Evolutionary conservation across 2,329 filamentous ascomycete species (phyloP).

Genomic region (Claviceps africana): DNA sequence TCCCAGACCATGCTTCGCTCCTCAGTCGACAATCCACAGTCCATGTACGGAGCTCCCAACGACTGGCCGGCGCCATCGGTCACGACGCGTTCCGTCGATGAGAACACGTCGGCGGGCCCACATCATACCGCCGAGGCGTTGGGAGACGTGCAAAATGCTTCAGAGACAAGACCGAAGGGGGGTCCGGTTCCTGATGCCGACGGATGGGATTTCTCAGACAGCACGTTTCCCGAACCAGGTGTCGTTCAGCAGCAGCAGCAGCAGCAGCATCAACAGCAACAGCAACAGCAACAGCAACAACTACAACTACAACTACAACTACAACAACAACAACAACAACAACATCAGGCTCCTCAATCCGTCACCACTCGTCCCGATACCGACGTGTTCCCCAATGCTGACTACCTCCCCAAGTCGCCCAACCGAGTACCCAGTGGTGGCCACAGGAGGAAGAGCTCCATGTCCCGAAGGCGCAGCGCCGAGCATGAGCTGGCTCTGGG

Average conservation of each 20-base stretch:
- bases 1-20: constrained; percentile 39
- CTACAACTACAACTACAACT: constrained; percentile 8
- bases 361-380: constrained; percentile 61
- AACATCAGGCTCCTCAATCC: constrained; percentile 23
- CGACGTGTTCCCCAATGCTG: constrained; percentile 73
- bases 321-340: constrained; percentile 8
- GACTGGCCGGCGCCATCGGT: constrained; percentile 23
- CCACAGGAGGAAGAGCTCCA: constrained; percentile 69
- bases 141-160: constrained; percentile 24
- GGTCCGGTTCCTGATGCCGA: constrained; percentile 43
- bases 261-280: constrained; percentile 8
- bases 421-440: constrained; percentile 47
- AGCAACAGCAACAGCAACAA: constrained; percentile 8
- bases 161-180: constrained; percentile 33
- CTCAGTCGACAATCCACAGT: constrained; percentile 33
- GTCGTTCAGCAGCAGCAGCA: constrained; percentile 22
- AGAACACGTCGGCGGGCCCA: constrained; percentile 16
- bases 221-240: constrained; percentile 44
- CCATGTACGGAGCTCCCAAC: constrained; percentile 22
- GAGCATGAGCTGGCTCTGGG: constrained; percentile 50
- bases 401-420: constrained; percentile 69
- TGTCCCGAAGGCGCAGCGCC: constrained; percentile 54
- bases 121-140: constrained; percentile 27
- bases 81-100: constrained; percentile 22
- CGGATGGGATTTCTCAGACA: constrained; percentile 88